Percentiles rank a stretch among this genome's conserved stretches.
Evolutionary conservation across 1,284 basidiomycete species (phyloP).

Genomic region (Irpex sp.): DNA sequence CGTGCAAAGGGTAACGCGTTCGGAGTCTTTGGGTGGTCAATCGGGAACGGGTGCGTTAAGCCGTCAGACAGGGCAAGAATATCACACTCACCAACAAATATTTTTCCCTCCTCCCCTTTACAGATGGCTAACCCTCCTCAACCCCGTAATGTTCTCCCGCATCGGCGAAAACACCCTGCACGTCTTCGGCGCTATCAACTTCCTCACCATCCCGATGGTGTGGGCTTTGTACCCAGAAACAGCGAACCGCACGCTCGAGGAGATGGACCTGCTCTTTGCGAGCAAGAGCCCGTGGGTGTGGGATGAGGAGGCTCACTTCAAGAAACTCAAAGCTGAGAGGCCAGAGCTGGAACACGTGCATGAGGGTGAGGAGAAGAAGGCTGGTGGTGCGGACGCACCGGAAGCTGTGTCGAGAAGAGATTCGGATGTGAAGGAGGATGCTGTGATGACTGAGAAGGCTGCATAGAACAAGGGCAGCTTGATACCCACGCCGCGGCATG

Average conservation of each 20-base stretch:
- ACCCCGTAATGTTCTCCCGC: conserved; percentile 33
- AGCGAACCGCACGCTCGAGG: conserved; percentile 49
- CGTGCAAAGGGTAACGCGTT: conserved; percentile 54
- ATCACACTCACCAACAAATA: not conserved
- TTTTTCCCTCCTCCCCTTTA: conserved; percentile 1
- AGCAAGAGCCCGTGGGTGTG: conserved; percentile 42
- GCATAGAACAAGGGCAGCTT: not conserved
- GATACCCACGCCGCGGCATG: too few species aligned
- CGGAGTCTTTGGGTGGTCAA: conserved; percentile 51
- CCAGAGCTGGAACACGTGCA: conserved; percentile 12
- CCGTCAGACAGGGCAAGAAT: not conserved
- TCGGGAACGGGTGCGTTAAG: conserved; percentile 35
- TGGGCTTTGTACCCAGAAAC: conserved; percentile 52
- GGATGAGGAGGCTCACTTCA: conserved; percentile 38
- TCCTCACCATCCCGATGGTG: conserved; percentile 43
- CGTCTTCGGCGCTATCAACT: conserved; percentile 45
- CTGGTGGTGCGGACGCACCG: not conserved
- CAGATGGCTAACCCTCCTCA: conserved; percentile 32
- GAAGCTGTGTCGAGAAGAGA: not conserved
- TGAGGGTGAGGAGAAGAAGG: not conserved
- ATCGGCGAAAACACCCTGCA: conserved; percentile 39
- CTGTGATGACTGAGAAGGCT: not conserved
- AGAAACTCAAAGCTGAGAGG: conserved; percentile 27
- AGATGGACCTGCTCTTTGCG: conserved; percentile 47
- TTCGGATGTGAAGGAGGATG: not conserved